These are phyloP conservation scores for Colletotrichum sp. DNA, from an alignment of 2,329 filamentous ascomycete species.

Conservation along the genomic window DNA sequence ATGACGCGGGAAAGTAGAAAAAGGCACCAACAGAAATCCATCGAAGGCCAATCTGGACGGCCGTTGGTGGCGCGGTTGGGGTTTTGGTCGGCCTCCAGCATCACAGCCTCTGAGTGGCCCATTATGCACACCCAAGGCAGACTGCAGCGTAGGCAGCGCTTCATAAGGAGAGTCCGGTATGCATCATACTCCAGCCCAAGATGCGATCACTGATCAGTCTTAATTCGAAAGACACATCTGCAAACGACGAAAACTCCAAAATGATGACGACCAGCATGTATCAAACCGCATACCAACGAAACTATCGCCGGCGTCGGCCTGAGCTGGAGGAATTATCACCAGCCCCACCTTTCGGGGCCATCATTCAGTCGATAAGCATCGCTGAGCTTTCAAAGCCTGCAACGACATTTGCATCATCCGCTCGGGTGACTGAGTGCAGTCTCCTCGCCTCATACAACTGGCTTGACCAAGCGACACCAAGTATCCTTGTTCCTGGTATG, in stretches of 20 bases:
- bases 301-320: background rate
- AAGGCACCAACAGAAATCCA: background rate
- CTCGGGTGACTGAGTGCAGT: conserved; percentile 11
- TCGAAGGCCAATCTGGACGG: background rate
- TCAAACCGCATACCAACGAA: background rate
- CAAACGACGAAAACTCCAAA: background rate
- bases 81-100: too few relatives aligned
- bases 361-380: background rate
- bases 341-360: conserved; percentile 5
- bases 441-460: conserved; percentile 42
- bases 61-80: background rate
- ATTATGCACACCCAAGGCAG: background rate
- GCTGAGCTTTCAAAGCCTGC: background rate
- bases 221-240: background rate
- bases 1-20: background rate
- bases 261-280: background rate
- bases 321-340: background rate
- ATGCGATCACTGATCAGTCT: background rate
- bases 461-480: conserved; percentile 29
- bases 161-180: background rate
- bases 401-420: background rate
- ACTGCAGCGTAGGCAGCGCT: background rate
- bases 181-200: background rate
- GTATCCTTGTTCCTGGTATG: conserved; percentile 38
- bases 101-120: too few relatives aligned